A percentile compares a stretch with the other conserved stretches of the same genome.
phyloP scores from a whole-genome alignment of 441 rosid species.

The Populus hybrid region DNA sequence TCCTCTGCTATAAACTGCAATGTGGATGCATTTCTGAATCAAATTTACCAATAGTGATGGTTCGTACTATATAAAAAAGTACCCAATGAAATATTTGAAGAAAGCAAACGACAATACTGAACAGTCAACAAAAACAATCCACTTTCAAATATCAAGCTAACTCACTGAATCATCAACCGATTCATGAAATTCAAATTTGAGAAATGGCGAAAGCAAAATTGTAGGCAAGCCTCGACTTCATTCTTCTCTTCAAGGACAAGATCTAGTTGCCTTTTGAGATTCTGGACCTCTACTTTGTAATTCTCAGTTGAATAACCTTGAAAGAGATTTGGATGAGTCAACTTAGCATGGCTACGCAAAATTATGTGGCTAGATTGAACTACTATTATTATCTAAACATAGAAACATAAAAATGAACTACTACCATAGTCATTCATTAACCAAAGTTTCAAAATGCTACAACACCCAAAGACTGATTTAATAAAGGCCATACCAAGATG shows the following conservation, averaged over 20 bases:
- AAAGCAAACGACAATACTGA: slow-evolving; percentile 13
- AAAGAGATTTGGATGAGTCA: not conserved
- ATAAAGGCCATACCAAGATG: not conserved
- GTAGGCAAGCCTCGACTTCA: slow-evolving; percentile 55
- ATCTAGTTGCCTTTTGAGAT: slow-evolving; percentile 58
- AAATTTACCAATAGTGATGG: slow-evolving; percentile 55
- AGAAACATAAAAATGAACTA: not conserved
- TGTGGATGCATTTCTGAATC: slow-evolving; percentile 38
- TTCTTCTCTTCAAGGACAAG: slow-evolving; percentile 51
- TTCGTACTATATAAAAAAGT: not conserved
- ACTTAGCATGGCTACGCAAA: not conserved
- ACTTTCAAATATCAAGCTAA: not conserved
- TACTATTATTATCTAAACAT: not conserved
- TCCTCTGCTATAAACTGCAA: slow-evolving; percentile 45
- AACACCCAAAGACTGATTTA: not conserved
- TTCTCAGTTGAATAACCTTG: slow-evolving; percentile 39
- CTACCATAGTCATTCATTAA: not conserved
- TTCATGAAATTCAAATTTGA: not conserved
- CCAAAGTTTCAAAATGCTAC: not conserved
- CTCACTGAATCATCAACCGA: not conserved
- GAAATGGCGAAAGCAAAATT: not conserved
- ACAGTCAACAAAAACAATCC: slow-evolving; percentile 16
- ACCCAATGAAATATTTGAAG: not conserved
- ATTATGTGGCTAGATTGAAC: not conserved
- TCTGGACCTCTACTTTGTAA: slow-evolving; percentile 42